A percentile compares a stretch with the other conserved stretches of the same genome.
Conservation (phyloP, 306 rosid species). For the Astragalus membranaceus region DNA sequence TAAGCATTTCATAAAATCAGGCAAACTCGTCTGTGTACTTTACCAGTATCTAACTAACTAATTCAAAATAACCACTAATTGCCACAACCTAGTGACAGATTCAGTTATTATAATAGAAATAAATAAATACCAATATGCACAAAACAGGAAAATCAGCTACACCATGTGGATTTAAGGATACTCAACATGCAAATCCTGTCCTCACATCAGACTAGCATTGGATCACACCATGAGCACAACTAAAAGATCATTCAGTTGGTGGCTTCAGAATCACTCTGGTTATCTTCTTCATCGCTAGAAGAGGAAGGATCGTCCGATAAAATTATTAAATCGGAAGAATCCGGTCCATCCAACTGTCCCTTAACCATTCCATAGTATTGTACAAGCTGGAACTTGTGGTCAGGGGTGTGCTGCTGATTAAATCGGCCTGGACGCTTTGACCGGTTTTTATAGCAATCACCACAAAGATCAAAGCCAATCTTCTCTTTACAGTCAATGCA, state of each 20-base stretch:
- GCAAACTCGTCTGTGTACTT: not conserved
- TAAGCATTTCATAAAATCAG: not conserved
- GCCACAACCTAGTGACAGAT: not conserved
- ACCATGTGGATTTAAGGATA: not conserved
- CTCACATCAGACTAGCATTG: not conserved
- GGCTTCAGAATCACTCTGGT: constrained; percentile 24
- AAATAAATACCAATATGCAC: constrained; percentile 11
- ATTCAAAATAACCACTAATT: not conserved
- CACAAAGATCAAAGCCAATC: constrained; percentile 78
- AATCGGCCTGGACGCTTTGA: constrained; percentile 88
- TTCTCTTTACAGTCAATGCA: constrained; percentile 63
- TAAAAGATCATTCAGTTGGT: constrained; percentile 10
- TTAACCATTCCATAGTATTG: not conserved
- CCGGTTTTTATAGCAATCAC: constrained; percentile 50
- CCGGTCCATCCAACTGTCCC: not conserved
- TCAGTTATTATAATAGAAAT: not conserved
- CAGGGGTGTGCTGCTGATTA: constrained; percentile 86
- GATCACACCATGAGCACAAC: not conserved
- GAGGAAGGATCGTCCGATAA: constrained; percentile 2
- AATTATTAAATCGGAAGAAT: constrained; percentile 21
- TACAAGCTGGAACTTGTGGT: constrained; percentile 49
- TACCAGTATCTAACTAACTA: not conserved
- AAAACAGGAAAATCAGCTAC: not conserved
- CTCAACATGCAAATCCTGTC: not conserved
- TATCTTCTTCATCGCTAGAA: constrained; percentile 17